Base-by-base conservation (phyloP, 768 basidiomycete species). In the Nidularia pulvinata region DNA sequence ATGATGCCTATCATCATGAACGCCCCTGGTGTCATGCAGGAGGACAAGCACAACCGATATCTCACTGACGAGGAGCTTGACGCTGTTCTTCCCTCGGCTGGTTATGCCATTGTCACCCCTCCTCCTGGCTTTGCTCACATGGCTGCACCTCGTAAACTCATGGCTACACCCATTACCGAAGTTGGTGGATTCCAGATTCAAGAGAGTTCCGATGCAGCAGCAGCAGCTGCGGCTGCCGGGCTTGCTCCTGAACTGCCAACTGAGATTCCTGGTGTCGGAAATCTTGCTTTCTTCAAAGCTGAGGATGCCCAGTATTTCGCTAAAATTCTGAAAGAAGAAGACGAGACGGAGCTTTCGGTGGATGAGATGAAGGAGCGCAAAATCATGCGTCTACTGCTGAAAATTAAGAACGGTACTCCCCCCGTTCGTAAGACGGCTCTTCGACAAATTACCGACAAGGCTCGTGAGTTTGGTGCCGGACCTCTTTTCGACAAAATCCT, bases 291-390 rank as follows among this genome's bases (percentile, higher is more conserved):
- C 77, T 95, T 99, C 83, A 99, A 99, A 71, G 82, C 93, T 1
- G 97, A 99, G 72, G 97, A 99, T 60, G 94, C 95, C 1, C 89
- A 95, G 67, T 99, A 98, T 72, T 98, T 99, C 59, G 89, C 94
- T 50, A 97, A 98, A 70, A 95, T 98, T 56, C 68, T 93, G 52
- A 93, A 91, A 65, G 93, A 97, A 72, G 95, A 96, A 69, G 94
- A 98, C 61, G 97, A 98, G 72, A 91, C 88, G 1, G 86, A 90
- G 66, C 77, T 98, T 46, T 85, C 90, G 0, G 90, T 98, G 6
- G 97, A 98, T 48, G 97, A 99, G 76, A 91, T 98, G 86, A 99
- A 99, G 75, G 97, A 98, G 75, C 87, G 96, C 65, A 99, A 98
- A 72, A 98, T 98, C 62, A 98, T 98, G 95, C 89, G 97, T 25